phyloP scores from a whole-genome alignment of 345 rosid species.

The Citrus reticulata region DNA sequence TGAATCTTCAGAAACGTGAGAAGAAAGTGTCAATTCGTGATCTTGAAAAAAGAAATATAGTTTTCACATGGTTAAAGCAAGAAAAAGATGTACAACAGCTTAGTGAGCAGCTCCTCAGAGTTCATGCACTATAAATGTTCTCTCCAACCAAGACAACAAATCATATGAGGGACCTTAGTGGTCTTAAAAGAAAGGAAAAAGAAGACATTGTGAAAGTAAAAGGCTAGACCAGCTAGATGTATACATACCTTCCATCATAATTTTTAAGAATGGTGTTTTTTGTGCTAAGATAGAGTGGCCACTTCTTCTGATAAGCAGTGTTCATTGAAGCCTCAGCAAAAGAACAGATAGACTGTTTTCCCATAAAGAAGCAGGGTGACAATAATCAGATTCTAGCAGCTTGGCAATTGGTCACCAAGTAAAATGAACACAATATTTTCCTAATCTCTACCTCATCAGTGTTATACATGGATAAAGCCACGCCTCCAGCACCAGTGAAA shows the following conservation, averaged over 20 bases:
- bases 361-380: conserved; percentile 3
- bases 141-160: not conserved
- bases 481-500: conserved; percentile 83
- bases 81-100: not conserved
- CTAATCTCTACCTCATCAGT: conserved; percentile 74
- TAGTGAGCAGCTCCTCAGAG: not conserved
- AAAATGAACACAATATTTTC: not conserved
- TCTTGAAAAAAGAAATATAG: not conserved
- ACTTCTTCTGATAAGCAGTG: conserved; percentile 80
- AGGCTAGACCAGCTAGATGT: not conserved
- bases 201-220: not conserved
- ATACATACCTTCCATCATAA: conserved; percentile 89
- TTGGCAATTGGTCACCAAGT: not conserved
- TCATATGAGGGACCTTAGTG: not conserved
- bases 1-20: conserved; percentile 53
- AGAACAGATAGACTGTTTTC: conserved; percentile 65
- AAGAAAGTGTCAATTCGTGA: not conserved
- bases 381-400: conserved; percentile 17
- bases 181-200: not conserved
- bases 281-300: conserved; percentile 98
- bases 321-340: conserved; percentile 91
- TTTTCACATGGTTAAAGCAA: not conserved
- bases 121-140: not conserved
- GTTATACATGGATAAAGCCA: conserved; percentile 85
- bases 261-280: conserved; percentile 91